A percentile compares a stretch with the other conserved stretches of the same genome.
These are phyloP conservation scores for Claviceps sp. DNA, from an alignment of 2,329 filamentous ascomycete species.

Conservation along the genomic window DNA sequence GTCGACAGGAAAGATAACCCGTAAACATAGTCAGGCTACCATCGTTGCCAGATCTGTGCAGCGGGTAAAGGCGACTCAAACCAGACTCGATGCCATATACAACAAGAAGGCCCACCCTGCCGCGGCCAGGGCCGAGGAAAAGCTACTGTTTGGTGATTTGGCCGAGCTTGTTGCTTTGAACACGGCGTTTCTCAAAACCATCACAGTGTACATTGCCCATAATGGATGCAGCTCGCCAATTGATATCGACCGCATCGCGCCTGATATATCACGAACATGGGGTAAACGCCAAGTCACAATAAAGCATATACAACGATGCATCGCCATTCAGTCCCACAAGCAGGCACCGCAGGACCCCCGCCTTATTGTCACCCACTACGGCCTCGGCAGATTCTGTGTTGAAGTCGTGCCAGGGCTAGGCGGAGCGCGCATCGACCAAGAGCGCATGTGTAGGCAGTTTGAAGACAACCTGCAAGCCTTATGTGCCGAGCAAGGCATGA, in stretches of 20 bases:
- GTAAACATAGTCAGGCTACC: slow-evolving; percentile 19
- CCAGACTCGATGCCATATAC: slow-evolving; percentile 24
- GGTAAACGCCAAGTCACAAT: slow-evolving; percentile 54
- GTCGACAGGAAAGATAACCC: slow-evolving; percentile 16
- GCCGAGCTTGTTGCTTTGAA: slow-evolving; percentile 51
- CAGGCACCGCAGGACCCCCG: slow-evolving; percentile 19
- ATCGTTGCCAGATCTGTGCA: slow-evolving; percentile 17
- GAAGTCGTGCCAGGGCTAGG: slow-evolving; percentile 33
- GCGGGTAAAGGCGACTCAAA: slow-evolving; percentile 17
- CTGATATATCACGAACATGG: slow-evolving; percentile 54
- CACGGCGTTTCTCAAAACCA: slow-evolving; percentile 51
- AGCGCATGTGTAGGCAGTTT: slow-evolving; percentile 41
- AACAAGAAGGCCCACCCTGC: slow-evolving; percentile 12
- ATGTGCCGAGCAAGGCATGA: slow-evolving; percentile 25
- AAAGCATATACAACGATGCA: slow-evolving; percentile 51
- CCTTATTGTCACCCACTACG: slow-evolving; percentile 37
- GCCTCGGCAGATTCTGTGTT: slow-evolving; percentile 42
- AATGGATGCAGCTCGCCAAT: slow-evolving; percentile 49
- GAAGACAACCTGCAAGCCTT: slow-evolving; percentile 33
- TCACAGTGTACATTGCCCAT: slow-evolving; percentile 57
- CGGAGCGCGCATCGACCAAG: slow-evolving; percentile 31
- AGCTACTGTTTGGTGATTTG: slow-evolving; percentile 36
- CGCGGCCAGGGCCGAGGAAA: slow-evolving; percentile 11
- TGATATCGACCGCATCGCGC: slow-evolving; percentile 47
- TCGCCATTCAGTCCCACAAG: slow-evolving; percentile 43